A percentile compares a stretch with the other conserved stretches of the same genome.
These are phyloP conservation scores for Cymodocea nodosa DNA, from an alignment of 116 monocot species.

Conservation along the genomic window DNA sequence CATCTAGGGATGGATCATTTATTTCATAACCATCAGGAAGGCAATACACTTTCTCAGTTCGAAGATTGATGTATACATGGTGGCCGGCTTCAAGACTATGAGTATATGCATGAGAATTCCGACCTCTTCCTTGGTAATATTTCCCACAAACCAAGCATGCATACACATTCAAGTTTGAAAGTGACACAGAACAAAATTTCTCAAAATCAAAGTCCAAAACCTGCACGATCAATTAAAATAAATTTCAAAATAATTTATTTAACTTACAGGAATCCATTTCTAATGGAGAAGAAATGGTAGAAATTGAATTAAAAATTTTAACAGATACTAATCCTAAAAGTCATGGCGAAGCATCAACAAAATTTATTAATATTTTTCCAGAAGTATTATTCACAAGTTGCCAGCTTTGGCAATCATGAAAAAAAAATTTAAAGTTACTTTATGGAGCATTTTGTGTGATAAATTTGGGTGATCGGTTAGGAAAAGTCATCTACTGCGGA, in stretches of 20 bases:
- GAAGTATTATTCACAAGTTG: no score
- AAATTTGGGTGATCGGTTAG: no score
- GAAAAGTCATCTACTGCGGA: no score
- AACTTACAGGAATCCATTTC: not conserved
- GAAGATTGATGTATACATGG: slow-evolving; percentile 88
- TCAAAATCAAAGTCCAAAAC: slow-evolving; percentile 97
- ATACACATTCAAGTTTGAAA: slow-evolving; percentile 90
- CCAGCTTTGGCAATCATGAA: no score
- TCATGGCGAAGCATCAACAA: not conserved
- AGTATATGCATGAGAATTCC: slow-evolving; percentile 91
- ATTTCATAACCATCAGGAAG: slow-evolving; percentile 95
- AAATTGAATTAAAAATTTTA: no score
- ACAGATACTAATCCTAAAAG: no score
- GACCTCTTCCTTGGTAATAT: slow-evolving; percentile 88
- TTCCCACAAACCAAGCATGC: slow-evolving; percentile 94
- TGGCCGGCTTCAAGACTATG: slow-evolving; percentile 92
- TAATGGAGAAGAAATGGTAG: no score
- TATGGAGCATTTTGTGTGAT: no score
- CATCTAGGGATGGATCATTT: slow-evolving; percentile 81
- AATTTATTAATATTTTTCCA: not conserved
- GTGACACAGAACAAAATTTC: slow-evolving; percentile 80
- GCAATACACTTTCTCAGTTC: slow-evolving; percentile 85
- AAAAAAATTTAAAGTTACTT: no score
- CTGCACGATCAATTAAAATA: slow-evolving; percentile 24
- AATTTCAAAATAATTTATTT: not conserved